Evolutionary conservation across 129 eudicot species (phyloP).

Genomic region (Pulicaria dysenterica): DNA sequence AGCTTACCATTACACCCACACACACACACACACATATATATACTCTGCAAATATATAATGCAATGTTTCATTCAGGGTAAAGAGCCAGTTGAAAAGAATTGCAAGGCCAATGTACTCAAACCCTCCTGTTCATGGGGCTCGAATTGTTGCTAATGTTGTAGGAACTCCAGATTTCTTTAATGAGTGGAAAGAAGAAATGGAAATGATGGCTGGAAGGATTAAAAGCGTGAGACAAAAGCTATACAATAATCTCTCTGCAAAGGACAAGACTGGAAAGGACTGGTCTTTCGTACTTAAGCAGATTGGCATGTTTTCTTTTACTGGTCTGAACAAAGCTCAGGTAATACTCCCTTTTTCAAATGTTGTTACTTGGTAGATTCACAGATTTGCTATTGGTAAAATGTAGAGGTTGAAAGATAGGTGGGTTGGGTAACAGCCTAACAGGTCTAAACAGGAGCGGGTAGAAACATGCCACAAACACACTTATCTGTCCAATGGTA

Average conservation of each 20-base stretch:
- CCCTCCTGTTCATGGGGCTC: conserved; percentile 98
- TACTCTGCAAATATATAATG: neutral
- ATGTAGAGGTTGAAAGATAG: neutral
- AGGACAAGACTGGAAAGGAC: conserved; percentile 85
- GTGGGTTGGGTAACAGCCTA: neutral
- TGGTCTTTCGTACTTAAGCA: conserved; percentile 93
- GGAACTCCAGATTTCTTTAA: conserved; percentile 76
- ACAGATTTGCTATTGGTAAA: no score
- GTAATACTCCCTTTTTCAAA: conserved; percentile 32
- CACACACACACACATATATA: neutral
- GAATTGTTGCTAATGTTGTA: conserved; percentile 87
- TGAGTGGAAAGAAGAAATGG: conserved; percentile 98
- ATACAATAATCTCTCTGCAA: conserved; percentile 62
- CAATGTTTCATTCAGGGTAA: conserved; percentile 53
- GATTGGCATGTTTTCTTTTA: conserved; percentile 98
- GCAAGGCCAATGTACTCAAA: conserved; percentile 99
- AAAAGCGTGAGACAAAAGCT: conserved; percentile 89
- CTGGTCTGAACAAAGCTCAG: conserved; percentile 93
- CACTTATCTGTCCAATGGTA: neutral
- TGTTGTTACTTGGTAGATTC: neutral
- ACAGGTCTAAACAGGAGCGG: neutral
- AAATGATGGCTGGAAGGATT: conserved; percentile 97
- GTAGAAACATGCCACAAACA: neutral
- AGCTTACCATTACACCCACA: conserved; percentile 11
- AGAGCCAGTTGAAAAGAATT: conserved; percentile 94